Evolutionary conservation across 805 yeast species (phyloP), one percentile per base, ranked within the genome.

Genomic region (Myxozyma neotropica): DNA sequence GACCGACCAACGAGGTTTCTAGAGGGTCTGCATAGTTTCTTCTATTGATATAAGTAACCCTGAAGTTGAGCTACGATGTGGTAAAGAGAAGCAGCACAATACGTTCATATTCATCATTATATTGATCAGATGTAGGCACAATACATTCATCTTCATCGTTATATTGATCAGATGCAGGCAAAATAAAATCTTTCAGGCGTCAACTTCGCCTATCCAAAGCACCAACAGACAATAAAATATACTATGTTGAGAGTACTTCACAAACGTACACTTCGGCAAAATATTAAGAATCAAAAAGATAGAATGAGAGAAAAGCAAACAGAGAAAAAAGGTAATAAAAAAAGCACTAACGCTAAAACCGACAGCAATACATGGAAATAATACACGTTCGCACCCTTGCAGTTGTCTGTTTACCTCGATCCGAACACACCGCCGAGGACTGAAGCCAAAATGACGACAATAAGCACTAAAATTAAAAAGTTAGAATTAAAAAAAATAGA

Each of bases 351-450:
- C 42, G n/a, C 8, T 29, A 46, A 42, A 40, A 23, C 21, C n/a
- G 10, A 43, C 49, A 44, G 45, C 15, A n/a, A 21, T 50, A 35
- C 46, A 45, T 27, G 7, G 40, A 53, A 58, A 40, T 35, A 43
- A 33, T 38, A 38, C 40, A 52, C 42, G 33, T 15, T 36, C 40
- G 35, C 24, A n/a, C 23, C 13, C 35, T 13, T 4, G 29, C 29
- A 21, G 51, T 24, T 19, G 15, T 6, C 45, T 17, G 17, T 38
- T 27, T 51, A 40, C 39, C 59, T 43, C 21, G 48, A 35, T 17
- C 81, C 87, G 71, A 89, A 91, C 68, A 86, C 82, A 56, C 83
- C 84, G 65, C 85, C 83, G 44, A 88, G 86, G 69, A 89, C 78
- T 59, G 87, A 83, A 64, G 82, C 78, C 59, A 87, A 73, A 67